Evolutionary conservation across 306 rosid species (phyloP).

Genomic region (Lotus japonicus): DNA sequence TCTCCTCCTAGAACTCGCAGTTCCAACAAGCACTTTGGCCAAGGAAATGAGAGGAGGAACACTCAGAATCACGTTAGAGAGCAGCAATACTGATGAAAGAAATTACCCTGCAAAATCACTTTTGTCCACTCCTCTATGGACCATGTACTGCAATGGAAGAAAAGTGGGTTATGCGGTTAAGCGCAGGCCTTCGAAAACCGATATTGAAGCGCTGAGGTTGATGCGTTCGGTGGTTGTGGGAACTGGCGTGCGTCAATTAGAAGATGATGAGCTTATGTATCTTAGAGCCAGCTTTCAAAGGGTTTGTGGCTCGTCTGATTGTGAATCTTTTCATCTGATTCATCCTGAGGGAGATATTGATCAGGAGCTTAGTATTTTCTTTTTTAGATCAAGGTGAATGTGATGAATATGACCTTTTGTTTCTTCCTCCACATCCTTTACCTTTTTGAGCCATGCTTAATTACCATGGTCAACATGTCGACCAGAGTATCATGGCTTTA

Average conservation of each 20-base stretch:
- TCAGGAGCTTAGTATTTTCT: conserved; percentile 80
- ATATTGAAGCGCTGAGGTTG: conserved; percentile 39
- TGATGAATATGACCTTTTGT: neutral
- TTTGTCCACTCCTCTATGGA: conserved; percentile 62
- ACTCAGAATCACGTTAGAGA: conserved; percentile 56
- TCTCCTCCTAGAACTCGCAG: conserved; percentile 62
- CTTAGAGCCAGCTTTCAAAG: conserved; percentile 71
- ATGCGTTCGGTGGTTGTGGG: conserved; percentile 56
- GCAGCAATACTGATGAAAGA: neutral
- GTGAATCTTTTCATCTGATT: conserved; percentile 75
- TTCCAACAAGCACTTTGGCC: conserved; percentile 56
- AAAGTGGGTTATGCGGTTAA: conserved; percentile 63
- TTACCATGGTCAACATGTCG: too few relatives aligned
- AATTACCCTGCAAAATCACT: too few relatives aligned
- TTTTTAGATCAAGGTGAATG: conserved; percentile 16
- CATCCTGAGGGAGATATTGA: conserved; percentile 56
- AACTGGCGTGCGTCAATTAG: conserved; percentile 29
- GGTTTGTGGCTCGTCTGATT: conserved; percentile 52
- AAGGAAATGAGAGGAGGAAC: conserved; percentile 73
- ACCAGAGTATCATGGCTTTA: too few relatives aligned
- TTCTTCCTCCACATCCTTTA: neutral
- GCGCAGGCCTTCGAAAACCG: conserved; percentile 33
- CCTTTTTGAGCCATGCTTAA: neutral
- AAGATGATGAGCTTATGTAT: conserved; percentile 40
- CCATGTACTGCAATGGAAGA: conserved; percentile 60